These are phyloP conservation scores for Xylaria sp. DNA, from an alignment of 2,329 filamentous ascomycete genomes.

Conservation along the genomic window DNA sequence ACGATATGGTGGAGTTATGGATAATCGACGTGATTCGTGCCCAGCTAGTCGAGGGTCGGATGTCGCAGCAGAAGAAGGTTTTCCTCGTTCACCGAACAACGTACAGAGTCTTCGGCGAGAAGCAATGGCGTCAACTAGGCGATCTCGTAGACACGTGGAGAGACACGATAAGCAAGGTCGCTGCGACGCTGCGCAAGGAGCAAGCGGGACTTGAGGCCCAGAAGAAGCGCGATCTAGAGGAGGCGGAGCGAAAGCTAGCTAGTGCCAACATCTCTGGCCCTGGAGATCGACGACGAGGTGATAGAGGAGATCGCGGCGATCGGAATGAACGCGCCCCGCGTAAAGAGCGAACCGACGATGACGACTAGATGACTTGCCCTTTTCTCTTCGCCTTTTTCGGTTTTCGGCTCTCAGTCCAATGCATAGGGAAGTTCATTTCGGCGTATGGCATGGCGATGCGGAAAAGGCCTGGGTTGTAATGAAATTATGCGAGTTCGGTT, in stretches of 20 bases:
- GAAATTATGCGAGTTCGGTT: constrained; percentile 37
- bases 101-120: constrained; percentile 96
- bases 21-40: constrained; percentile 98
- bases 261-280: constrained; percentile 54
- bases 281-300: constrained; percentile 48
- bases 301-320: constrained; percentile 43
- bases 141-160: constrained; percentile 93
- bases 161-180: constrained; percentile 80
- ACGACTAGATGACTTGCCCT: constrained; percentile 58
- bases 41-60: constrained; percentile 93
- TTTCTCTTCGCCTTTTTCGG: constrained; percentile 42
- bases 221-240: constrained; percentile 80
- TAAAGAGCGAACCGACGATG: constrained; percentile 65
- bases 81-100: constrained; percentile 97
- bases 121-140: constrained; percentile 97
- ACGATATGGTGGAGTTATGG: constrained; percentile 95
- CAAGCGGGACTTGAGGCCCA: constrained; percentile 81
- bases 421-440: constrained; percentile 45
- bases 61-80: constrained; percentile 90
- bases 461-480: constrained; percentile 42
- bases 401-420: constrained; percentile 41
- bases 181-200: constrained; percentile 81
- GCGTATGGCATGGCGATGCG: constrained; percentile 47
- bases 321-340: constrained; percentile 50
- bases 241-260: constrained; percentile 74